A percentile compares a stretch with the other conserved stretches of the same genome.
Evolutionary conservation across 768 basidiomycete species (phyloP).

Genomic region (Suillus ampliporus): DNA sequence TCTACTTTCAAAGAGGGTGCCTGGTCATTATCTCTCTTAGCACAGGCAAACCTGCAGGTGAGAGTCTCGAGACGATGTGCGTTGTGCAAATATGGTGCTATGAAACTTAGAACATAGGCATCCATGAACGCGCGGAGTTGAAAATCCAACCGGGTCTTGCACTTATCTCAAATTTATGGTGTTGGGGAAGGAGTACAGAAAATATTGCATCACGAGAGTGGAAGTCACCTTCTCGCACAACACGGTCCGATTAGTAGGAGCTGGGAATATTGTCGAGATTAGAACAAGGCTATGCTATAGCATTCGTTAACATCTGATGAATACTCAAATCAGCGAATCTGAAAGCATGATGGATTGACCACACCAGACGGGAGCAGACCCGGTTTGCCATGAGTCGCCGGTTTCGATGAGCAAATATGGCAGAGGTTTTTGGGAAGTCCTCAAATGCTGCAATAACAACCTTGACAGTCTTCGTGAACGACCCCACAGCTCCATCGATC

Average conservation of each 20-base stretch:
- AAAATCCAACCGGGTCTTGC: slow-evolving; percentile 2
- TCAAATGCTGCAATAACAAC: slow-evolving; percentile 28
- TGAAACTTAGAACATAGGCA: slow-evolving; percentile 2
- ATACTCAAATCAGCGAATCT: slow-evolving; percentile 15
- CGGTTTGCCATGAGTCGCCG: slow-evolving; percentile 20
- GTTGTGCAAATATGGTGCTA: slow-evolving; percentile 8
- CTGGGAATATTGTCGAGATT: slow-evolving; percentile 28
- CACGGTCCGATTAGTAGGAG: slow-evolving; percentile 18
- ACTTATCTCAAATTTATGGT: background rate
- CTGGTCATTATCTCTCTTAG: background rate
- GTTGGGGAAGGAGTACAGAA: background rate
- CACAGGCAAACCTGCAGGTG: slow-evolving; percentile 2
- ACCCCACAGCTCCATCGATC: slow-evolving; percentile 21
- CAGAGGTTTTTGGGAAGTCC: slow-evolving; percentile 20
- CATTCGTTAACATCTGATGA: slow-evolving; percentile 21
- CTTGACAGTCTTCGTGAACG: slow-evolving; percentile 13
- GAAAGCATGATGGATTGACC: slow-evolving; percentile 3
- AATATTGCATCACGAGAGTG: background rate
- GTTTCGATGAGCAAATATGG: slow-evolving; percentile 22
- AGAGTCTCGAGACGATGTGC: background rate
- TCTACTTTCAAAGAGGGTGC: slow-evolving; percentile 3
- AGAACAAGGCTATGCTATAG: slow-evolving; percentile 36
- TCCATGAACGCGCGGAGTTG: slow-evolving; percentile 5
- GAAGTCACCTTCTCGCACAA: slow-evolving; percentile 10
- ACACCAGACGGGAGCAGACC: slow-evolving; percentile 13